These are phyloP conservation scores for Pythium scleroteichum DNA, from an alignment of 352 stramenopile genomes.

Conservation along the genomic window DNA sequence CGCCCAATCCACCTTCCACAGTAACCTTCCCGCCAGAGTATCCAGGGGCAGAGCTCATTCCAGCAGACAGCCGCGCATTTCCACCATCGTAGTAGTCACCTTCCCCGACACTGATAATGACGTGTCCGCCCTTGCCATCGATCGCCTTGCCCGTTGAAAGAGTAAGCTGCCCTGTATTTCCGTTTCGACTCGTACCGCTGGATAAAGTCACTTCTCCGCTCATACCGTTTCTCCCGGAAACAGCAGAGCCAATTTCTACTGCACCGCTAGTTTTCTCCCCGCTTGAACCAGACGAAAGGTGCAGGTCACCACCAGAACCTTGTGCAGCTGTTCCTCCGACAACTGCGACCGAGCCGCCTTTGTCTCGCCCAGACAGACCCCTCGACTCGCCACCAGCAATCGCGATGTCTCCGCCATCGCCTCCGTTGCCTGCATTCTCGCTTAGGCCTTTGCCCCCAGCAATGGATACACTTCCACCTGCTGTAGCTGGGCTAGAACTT, in stretches of 20 bases:
- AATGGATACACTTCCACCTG: constrained; percentile 52
- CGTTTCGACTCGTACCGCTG: constrained; percentile 28
- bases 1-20: constrained; percentile 52
- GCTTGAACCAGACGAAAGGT: constrained; percentile 52
- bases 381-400: constrained; percentile 53
- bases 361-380: constrained; percentile 54
- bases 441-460: constrained; percentile 53
- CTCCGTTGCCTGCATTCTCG: constrained; percentile 71
- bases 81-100: constrained; percentile 63
- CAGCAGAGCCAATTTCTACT: constrained; percentile 51
- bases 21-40: constrained; percentile 51
- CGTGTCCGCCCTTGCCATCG: constrained; percentile 59
- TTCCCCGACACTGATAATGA: constrained; percentile 55
- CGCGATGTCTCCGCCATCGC: constrained; percentile 56
- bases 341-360: constrained; percentile 49
- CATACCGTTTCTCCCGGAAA: constrained; percentile 49
- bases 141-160: constrained; percentile 48
- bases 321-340: constrained; percentile 50
- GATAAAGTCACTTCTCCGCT: constrained; percentile 55
- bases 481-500: constrained; percentile 44
- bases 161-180: constrained; percentile 40
- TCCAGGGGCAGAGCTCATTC: constrained; percentile 53
- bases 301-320: constrained; percentile 50
- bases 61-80: constrained; percentile 58
- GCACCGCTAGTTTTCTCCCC: constrained; percentile 48